Base-by-base conservation (phyloP, 805 yeast genomes). In the Maudiozyma barnettii region DNA sequence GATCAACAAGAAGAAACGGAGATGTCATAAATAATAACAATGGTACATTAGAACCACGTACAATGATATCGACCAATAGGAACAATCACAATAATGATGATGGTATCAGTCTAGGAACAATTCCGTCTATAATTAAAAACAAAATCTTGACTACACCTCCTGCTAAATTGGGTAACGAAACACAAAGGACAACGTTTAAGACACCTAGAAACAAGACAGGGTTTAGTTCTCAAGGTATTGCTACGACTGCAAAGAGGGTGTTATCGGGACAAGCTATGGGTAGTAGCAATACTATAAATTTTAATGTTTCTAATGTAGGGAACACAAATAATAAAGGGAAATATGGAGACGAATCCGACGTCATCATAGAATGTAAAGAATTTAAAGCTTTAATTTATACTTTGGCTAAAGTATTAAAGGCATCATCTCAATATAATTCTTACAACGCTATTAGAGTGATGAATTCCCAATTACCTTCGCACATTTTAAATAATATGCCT, bases 361-460 rank as follows among this genome's bases (percentile, higher is more conserved):
- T 22, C 20, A 21, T 29, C 9, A 43, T 2, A 1, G 46, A 38
- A 16, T 26, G 30, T 6, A 19, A 35, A 30, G 36, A 45, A 50
- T 39, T 40, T 39, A 22, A 13, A 8, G 12, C 30, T 18, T 7
- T 58, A 1, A 43, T 58, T 19, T 56, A 51, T 38, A 49, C 48
- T 3, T 55, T 58, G 42, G 54, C 56, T 6, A 49, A 53, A 23
- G 50, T 57, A 18, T 36, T 54, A 23, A 54, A 54, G 36, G 44
- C 56, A 5, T 50, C 58, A 9, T 51, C 59, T 4, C 70, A 74
- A 39, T 90, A 76, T 63, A 93, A 90, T 58, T 85, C 95, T 54
- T 79, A 78, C 59, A 80, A 82, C 56, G 95, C 97, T 0, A 78
- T 90, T 9, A 67, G 91, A 47, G 67, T 79, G 2, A 69, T 91